Evolutionary conservation across 805 yeast genomes (phyloP), one percentile per base, ranked within the genome.

Genomic region (Kodamaea hsintzibuensis): DNA sequence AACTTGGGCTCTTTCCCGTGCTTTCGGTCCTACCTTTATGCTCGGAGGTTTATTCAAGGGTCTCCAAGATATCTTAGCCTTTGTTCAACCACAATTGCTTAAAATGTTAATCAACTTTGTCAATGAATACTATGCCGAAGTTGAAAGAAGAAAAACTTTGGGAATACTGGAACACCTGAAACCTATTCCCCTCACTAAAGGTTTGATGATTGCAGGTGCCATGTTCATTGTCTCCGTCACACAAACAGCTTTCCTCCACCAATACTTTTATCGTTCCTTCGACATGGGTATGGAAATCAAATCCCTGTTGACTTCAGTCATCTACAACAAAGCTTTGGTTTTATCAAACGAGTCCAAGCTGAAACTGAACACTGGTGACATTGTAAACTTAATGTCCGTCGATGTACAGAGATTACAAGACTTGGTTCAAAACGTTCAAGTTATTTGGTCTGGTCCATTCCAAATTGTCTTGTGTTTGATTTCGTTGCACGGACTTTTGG

Each of bases 401-500:
- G 98, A 92, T 72, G 85, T 91, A 2, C 96, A 89, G 71, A 83
- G 96, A 72, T 74, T 92, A 53, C 96, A 89, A 67, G 96, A 89
- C 60, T 76, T 91, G 53, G 82, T 88, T 19, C 91, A 89, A 66
- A 83, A 86, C 69, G 82, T 91, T 57, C 87, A 89, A 62, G 78
- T 90, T 51, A 76, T 89, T 49, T 91, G 97, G 96, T 90, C 96
- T 1, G 96, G 96, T 48, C 98, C 98, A 0, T 88, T 91, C 72
- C 97, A 92, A 71, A 84, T 92, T 60, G 63, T 79, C 19, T 71
- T 92, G 54, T 91, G 98, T 77, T 77, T 92, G 57, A 69, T 79
- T 44, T 86, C 95, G 1, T 76, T 92, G 51, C 82, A 91, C 68
- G 80, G 82, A 3, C 72, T 92, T 45, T 70, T 92, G 54, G 97